phyloP scores from a whole-genome alignment of 2,329 filamentous ascomycete species.

The Fusarium virguliforme region DNA sequence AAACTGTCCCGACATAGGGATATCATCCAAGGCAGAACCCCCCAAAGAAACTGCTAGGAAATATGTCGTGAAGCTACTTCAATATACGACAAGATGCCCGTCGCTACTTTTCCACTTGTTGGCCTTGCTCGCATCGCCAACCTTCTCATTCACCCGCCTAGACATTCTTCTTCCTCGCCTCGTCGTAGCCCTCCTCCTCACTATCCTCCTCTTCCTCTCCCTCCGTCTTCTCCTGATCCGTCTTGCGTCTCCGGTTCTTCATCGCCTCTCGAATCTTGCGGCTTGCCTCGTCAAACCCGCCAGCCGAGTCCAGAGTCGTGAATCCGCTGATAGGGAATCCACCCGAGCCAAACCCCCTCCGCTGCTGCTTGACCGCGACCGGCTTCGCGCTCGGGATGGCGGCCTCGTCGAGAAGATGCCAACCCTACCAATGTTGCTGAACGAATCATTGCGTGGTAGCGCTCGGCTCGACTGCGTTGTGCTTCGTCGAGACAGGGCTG shows the following conservation, averaged over 20 bases:
- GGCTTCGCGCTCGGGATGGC: constrained; percentile 81
- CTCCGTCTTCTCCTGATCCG: constrained; percentile 59
- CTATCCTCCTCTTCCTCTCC: constrained; percentile 59
- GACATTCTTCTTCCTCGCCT: constrained; percentile 62
- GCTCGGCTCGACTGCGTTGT: constrained; percentile 70
- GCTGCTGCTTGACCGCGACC: constrained; percentile 79
- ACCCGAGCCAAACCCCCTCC: constrained; percentile 74
- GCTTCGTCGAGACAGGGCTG: constrained; percentile 62
- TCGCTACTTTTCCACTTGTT: constrained; percentile 9
- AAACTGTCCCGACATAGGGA: background rate
- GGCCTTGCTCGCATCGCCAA: background rate
- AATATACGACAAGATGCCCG: constrained; percentile 38
- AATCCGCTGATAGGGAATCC: constrained; percentile 80
- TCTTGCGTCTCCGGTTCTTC: constrained; percentile 74
- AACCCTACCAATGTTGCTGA: constrained; percentile 89
- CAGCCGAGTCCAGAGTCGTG: constrained; percentile 76
- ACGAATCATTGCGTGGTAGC: constrained; percentile 90
- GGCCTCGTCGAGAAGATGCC: constrained; percentile 93
- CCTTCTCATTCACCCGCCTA: constrained; percentile 36
- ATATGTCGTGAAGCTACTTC: constrained; percentile 21
- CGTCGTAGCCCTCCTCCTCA: constrained; percentile 61
- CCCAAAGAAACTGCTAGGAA: constrained; percentile 4
- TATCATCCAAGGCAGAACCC: constrained; percentile 7
- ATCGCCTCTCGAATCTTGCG: constrained; percentile 89
- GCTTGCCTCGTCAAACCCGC: constrained; percentile 85